Evolutionary conservation across 306 rosid species (phyloP), one percentile per base, ranked within the genome.

Genomic region (Ceratonia siliqua): DNA sequence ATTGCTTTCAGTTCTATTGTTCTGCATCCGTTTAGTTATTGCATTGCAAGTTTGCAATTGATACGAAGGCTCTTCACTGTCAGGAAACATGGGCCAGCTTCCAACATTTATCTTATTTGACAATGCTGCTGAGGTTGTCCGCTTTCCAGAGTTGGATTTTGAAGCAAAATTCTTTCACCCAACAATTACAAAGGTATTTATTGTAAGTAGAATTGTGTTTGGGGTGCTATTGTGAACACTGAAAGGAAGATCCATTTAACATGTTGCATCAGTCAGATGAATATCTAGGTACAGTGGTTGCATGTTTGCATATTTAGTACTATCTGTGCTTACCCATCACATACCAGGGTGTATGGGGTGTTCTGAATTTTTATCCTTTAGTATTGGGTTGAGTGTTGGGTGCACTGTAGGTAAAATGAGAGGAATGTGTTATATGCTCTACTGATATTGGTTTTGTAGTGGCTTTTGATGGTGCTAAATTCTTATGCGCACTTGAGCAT

Each of bases 81-180:
- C 87, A 94, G 98, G 96, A 54, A 76, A 87, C 88, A 91, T 91
- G 94, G 73, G 78, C 55, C 96, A 91, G 58, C 98, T 91, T 79
- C 97, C 98, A 41, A 72, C 94, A n/a, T 91, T 59, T 79, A 89
- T 94, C 87, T 84, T 94, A 75, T 91, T 89, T 87, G 88, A 89
- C 68, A 86, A 94, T 80, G 96, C 95, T 39, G 67, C 86, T 43
- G 98, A 89, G 79, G 78, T 88, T 78, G 75, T 88, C 43, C 98
- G 97, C 55, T 82, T 84, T 73, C 98, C 98, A 9, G 93, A 81
- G 65, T 73, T 88, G 62, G 88, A 82, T 79, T 83, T 75, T 59
- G 90, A 87, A 76, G 72, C 81, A 48, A 81, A 85, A 72, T 76
- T 82, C 79, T 90, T 78, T 80, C 68, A 54, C 39, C 87, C 89